phyloP scores from a whole-genome alignment of 768 basidiomycete genomes.

The Panaeolus papilionaceus region DNA sequence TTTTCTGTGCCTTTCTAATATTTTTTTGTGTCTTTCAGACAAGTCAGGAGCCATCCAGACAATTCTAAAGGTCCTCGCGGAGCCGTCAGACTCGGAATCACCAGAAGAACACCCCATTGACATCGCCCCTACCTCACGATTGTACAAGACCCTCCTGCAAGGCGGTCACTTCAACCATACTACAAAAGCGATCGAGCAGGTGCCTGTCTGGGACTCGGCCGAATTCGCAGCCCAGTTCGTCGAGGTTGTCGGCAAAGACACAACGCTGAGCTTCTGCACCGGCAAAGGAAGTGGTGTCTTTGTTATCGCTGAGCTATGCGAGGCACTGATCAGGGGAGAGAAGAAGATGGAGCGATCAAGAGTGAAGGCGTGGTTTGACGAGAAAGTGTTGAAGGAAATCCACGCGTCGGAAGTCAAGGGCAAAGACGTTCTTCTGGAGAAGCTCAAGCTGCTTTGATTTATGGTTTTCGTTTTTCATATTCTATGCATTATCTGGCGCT shows the following conservation, averaged over 20 bases:
- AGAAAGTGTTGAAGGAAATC: conserved; percentile 52
- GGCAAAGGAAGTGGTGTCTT: conserved; percentile 72
- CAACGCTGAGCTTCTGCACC: conserved; percentile 59
- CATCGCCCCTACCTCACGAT: conserved; percentile 78
- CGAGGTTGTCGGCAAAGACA: conserved; percentile 55
- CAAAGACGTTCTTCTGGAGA: conserved; percentile 71
- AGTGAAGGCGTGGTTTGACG: conserved; percentile 65
- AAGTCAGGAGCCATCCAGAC: conserved; percentile 67
- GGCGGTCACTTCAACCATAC: conserved; percentile 86
- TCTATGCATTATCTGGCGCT: background rate
- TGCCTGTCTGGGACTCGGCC: conserved; percentile 59
- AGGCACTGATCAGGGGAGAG: conserved; percentile 50
- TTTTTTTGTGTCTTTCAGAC: conserved; percentile 51
- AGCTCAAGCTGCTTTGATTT: conserved; percentile 41
- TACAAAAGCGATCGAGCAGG: conserved; percentile 57
- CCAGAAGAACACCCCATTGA: conserved; percentile 72
- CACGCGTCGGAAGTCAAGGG: conserved; percentile 70
- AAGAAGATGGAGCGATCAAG: conserved; percentile 43
- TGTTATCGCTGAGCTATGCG: conserved; percentile 75
- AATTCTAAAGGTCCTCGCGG: conserved; percentile 62
- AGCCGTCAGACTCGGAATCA: conserved; percentile 58
- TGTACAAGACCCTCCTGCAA: conserved; percentile 90
- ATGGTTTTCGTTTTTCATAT: background rate
- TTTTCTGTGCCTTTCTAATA: background rate
- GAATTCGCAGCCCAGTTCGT: conserved; percentile 68